Evolutionary conservation across 257 asterid species (phyloP), one percentile per base, ranked within the genome.

Genomic region (Solanum rostratum): DNA sequence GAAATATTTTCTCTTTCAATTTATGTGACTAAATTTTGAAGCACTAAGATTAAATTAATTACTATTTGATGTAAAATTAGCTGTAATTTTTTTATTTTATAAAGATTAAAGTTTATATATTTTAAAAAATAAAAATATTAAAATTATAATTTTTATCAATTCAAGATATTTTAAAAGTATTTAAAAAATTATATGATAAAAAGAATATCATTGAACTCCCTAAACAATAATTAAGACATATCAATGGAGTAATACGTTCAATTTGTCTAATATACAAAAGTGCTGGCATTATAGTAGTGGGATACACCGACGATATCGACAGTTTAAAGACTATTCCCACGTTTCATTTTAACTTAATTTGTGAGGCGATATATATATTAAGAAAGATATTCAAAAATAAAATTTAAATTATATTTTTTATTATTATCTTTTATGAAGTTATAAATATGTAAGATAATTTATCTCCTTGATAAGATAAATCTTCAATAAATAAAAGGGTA

Each of bases 371-470:
- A 4, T 0, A 33, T 33, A 33, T 33, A 33, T 33, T 33, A 33
- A 33, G 4, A 33, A 4, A 4, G 0, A 33, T 33, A 1, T 33
- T 33, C 4, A 33, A 33, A n/a, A 3, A 33, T 33, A 3, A 33
- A 33, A 33, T 33, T 33, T 33, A 33, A 33, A 33, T 33, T 1
- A 33, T 33, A 33, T 33, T 3, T 33, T 33, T 33, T 33, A 33
- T 33, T 4, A 33, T 3, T 4, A 0, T 33, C 1, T 1, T 33
- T 33, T 1, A 0, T 33, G 4, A 33, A 33, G 4, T 33, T 0
- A 33, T 33, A 33, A 33, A 33, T 33, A 4, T 1, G 4, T 4
- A 33, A 33, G 4, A 5, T 33, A 33, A 33, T 33, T 33, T n/a
- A n/a, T n/a, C n/a, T n/a, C n/a, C n/a, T n/a, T n/a, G n/a, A n/a